phyloP scores from a whole-genome alignment of 73 alveolate species.

The Tetrahymena borealis region DNA sequence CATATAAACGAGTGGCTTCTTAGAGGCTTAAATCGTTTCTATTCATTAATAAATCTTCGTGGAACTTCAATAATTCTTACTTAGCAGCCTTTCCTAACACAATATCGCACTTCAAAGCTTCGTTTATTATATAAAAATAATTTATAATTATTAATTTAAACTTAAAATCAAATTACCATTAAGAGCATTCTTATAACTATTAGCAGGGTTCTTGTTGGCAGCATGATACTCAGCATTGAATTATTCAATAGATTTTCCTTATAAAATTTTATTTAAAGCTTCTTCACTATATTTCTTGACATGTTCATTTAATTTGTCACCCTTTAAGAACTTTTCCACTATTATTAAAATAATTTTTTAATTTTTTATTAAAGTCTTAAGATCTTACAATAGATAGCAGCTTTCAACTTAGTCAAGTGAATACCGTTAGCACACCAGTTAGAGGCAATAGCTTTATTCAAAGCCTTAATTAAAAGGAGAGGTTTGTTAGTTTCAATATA shows the following conservation, averaged over 20 bases:
- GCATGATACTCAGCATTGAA: not conserved
- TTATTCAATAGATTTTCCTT: not conserved
- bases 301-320: not conserved
- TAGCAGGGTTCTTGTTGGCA: not conserved
- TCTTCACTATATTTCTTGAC: not conserved
- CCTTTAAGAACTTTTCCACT: not conserved
- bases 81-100: not conserved
- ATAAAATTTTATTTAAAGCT: not conserved
- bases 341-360: not conserved
- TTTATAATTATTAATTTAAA: not conserved
- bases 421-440: not conserved
- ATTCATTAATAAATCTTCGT: not conserved
- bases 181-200: not conserved
- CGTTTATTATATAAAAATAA: not conserved
- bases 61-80: not conserved
- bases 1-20: not conserved
- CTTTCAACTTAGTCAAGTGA: not conserved
- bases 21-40: not conserved
- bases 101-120: not conserved
- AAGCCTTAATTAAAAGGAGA: conserved; percentile 10
- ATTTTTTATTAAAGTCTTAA: not conserved
- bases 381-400: not conserved
- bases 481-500: conserved; percentile 35
- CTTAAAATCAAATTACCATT: not conserved
- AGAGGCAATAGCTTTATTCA: conserved; percentile 5